Conservation (phyloP, 164 flowering plant genomes). For the Taxillus chinensis region DNA sequence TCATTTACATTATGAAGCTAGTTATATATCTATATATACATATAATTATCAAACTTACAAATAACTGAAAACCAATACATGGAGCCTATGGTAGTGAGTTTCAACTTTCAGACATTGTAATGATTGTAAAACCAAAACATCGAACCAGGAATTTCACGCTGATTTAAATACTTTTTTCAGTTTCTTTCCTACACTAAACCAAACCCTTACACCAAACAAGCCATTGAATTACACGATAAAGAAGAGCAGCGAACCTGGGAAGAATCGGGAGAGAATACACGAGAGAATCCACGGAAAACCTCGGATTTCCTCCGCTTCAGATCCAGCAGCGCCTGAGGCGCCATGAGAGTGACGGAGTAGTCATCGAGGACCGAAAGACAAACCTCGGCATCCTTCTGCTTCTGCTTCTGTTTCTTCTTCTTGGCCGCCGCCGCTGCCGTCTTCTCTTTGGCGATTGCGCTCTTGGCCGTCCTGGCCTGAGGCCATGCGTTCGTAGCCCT, state of each 20-base stretch:
- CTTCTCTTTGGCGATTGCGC: not conserved
- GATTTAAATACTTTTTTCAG: too few species aligned
- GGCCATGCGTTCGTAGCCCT: slow-evolving; percentile 25
- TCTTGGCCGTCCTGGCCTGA: slow-evolving; percentile 15
- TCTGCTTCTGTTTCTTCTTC: slow-evolving; percentile 9
- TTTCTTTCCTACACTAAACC: too few species aligned
- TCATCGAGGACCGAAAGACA: slow-evolving; percentile 44
- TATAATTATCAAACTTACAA: too few species aligned
- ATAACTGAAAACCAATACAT: too few species aligned
- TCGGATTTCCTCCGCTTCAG: slow-evolving; percentile 53
- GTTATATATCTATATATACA: too few species aligned
- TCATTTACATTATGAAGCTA: too few species aligned
- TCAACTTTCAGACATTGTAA: too few species aligned
- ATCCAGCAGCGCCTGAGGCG: slow-evolving; percentile 39
- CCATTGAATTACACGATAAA: not conserved
- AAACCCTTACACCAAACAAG: too few species aligned
- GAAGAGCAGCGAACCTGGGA: slow-evolving; percentile 43
- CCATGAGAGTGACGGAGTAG: slow-evolving; percentile 43
- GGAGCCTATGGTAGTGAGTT: too few species aligned
- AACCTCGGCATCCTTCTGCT: slow-evolving; percentile 10
- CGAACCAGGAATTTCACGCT: too few species aligned
- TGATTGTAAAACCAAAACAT: too few species aligned
- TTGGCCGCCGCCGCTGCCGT: too few species aligned
- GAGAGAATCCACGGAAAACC: slow-evolving; percentile 64
- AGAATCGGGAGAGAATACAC: slow-evolving; percentile 54